Conservation (phyloP, 305 asterid genomes). For the Coffea humblotiana region DNA sequence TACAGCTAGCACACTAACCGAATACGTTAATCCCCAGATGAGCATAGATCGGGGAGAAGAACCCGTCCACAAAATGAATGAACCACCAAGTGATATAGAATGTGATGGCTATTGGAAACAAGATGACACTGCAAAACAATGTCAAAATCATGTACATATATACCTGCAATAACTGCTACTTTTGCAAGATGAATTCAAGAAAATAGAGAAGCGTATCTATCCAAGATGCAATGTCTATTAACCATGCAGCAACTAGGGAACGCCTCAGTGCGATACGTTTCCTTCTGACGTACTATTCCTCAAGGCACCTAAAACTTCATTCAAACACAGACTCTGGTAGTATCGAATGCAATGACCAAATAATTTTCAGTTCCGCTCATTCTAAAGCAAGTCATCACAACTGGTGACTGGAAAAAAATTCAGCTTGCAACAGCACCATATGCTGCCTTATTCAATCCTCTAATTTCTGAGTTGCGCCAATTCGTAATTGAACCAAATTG, state of each 20-base stretch:
- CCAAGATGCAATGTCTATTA: not conserved
- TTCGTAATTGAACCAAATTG: not conserved
- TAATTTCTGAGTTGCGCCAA: not conserved
- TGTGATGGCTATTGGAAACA: slow-evolving; percentile 42
- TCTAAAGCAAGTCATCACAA: not conserved
- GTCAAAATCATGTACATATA: not conserved
- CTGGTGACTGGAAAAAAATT: not conserved
- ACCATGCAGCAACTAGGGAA: not conserved
- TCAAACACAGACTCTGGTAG: not conserved
- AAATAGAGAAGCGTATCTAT: not conserved
- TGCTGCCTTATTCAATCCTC: not conserved
- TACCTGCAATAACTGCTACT: not conserved
- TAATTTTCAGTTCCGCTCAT: not conserved
- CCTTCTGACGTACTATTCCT: not conserved
- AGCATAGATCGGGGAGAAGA: slow-evolving; percentile 42
- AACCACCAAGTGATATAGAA: slow-evolving; percentile 46
- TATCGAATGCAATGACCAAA: not conserved
- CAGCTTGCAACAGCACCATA: not conserved
- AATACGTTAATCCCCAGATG: slow-evolving; percentile 41
- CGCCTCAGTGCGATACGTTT: not conserved
- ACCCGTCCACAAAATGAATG: slow-evolving; percentile 44
- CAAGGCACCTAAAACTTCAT: not conserved
- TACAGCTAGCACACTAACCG: slow-evolving; percentile 22
- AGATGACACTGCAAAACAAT: slow-evolving; percentile 39
- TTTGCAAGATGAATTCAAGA: not conserved